These are phyloP conservation scores for Aspergillus brasiliensis DNA, from an alignment of 2,329 filamentous ascomycete species.

Conservation along the genomic window DNA sequence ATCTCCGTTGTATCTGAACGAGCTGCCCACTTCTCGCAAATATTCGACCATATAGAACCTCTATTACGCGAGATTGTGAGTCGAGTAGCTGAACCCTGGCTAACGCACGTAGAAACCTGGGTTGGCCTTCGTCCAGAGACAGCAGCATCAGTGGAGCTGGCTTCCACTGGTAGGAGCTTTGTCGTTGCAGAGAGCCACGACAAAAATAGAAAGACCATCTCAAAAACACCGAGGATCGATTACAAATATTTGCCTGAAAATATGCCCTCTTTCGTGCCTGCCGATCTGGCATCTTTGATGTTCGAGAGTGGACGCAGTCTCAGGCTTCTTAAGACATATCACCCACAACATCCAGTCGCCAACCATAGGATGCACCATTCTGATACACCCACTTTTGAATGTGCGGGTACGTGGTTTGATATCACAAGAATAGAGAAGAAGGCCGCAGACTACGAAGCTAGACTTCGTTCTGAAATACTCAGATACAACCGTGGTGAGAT, in stretches of 20 bases:
- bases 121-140: slow-evolving; percentile 67
- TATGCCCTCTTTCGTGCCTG: slow-evolving; percentile 71
- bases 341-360: slow-evolving; percentile 70
- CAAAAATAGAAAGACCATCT: slow-evolving; percentile 60
- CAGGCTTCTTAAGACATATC: slow-evolving; percentile 69
- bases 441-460: slow-evolving; percentile 49
- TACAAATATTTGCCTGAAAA: slow-evolving; percentile 55
- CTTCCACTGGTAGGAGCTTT: slow-evolving; percentile 59
- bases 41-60: slow-evolving; percentile 61
- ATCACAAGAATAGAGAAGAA: slow-evolving; percentile 66
- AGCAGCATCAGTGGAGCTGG: slow-evolving; percentile 53
- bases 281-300: slow-evolving; percentile 69
- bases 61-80: slow-evolving; percentile 69
- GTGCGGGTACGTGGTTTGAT: slow-evolving; percentile 72
- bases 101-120: slow-evolving; percentile 71
- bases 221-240: slow-evolving; percentile 64
- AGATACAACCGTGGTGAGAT: slow-evolving; percentile 35
- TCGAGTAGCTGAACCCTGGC: slow-evolving; percentile 66
- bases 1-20: slow-evolving; percentile 64
- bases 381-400: slow-evolving; percentile 62
- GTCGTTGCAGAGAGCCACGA: slow-evolving; percentile 63
- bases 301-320: slow-evolving; percentile 80
- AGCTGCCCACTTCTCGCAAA: slow-evolving; percentile 65
- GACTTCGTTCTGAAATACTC: slow-evolving; percentile 41
- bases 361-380: slow-evolving; percentile 51